Conservation (phyloP, 1,284 basidiomycete species). For the Ganoderma sinense region DNA sequence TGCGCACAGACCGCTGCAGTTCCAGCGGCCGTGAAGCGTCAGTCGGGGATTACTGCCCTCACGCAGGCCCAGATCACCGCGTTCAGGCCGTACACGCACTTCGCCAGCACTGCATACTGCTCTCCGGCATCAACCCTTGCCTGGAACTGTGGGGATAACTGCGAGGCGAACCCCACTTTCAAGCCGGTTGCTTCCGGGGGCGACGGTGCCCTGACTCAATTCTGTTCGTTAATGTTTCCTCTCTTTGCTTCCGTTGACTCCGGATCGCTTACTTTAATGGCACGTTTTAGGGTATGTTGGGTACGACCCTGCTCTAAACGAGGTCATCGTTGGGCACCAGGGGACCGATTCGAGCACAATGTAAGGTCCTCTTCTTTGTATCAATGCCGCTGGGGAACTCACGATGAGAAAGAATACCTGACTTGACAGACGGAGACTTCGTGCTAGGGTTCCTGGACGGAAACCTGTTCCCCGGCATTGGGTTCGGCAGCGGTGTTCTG, state of each 20-base stretch:
- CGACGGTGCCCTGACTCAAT: slow-evolving; percentile 59
- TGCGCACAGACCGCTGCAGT: background rate
- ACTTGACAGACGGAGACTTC: slow-evolving; percentile 44
- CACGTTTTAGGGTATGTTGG: slow-evolving; percentile 50
- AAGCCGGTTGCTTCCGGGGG: slow-evolving; percentile 68
- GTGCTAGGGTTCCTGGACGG: slow-evolving; percentile 35
- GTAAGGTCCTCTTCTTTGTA: slow-evolving; percentile 40
- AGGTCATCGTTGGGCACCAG: slow-evolving; percentile 55
- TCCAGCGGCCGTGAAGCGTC: background rate
- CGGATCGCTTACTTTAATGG: background rate
- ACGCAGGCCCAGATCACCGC: slow-evolving; percentile 36
- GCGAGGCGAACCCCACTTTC: slow-evolving; percentile 59
- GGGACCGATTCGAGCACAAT: slow-evolving; percentile 57
- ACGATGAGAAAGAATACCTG: slow-evolving; percentile 45
- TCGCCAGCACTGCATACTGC: slow-evolving; percentile 48
- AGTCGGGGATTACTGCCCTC: background rate
- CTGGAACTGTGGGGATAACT: slow-evolving; percentile 48
- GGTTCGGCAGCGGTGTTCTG: slow-evolving; percentile 50
- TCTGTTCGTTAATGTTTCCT: slow-evolving; percentile 43
- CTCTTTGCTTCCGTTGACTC: background rate
- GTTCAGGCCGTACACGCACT: slow-evolving; percentile 50
- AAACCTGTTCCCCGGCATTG: slow-evolving; percentile 65
- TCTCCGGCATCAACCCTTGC: slow-evolving; percentile 37
- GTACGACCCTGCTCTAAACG: slow-evolving; percentile 48
- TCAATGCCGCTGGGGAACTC: background rate